Base-by-base conservation (phyloP, 1,139 yeast species). In the Candida sp. region DNA sequence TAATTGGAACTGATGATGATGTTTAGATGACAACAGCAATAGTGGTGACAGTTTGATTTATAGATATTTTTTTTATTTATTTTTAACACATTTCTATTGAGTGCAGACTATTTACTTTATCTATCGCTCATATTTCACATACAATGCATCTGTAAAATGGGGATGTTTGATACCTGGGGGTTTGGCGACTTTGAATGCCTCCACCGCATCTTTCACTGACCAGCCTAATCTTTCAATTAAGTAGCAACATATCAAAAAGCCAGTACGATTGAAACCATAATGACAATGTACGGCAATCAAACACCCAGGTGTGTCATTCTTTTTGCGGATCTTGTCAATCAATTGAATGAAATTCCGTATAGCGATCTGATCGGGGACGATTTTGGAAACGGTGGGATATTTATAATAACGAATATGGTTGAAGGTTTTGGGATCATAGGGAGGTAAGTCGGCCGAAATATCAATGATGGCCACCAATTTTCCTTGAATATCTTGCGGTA, bases 241-340 rank as follows among this genome's bases (percentile, higher is more conserved):
- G 57, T 82, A 86, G 54, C 87, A 80, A 54, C 88, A 82, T 22
- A 86, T 79, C 46, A 86, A 72, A 54, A 81, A 86, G 1, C 95
- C 95, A 0, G 95, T 86, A 43, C 95, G 67, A 59, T 86, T 86
- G 61, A 84, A 87, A 3, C 95, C 95, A 57, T 86, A 86, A 58
- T 86, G 95, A 58, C 95, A 86, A 61, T 86, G 95, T 4, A 86
- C 85, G 0, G 79, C 90, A 4, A 85, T 66, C 30, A 72, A 63
- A 6, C 79, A 79, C 29, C 52, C 39, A 11, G 55, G 50, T 36
- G 53, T 49, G 23, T 47, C 44, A 47, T 57, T 39, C 8, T 55
- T 50, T 5, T 55, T 49, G n/a, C 78, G 54, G 21, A 82, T 73
- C 39, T 70, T 67, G 52, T 81, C 82, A 6, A 82, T 74, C 40